Base-by-base conservation (phyloP, 306 rosid genomes). In the Oxytropis ochrocephala region DNA sequence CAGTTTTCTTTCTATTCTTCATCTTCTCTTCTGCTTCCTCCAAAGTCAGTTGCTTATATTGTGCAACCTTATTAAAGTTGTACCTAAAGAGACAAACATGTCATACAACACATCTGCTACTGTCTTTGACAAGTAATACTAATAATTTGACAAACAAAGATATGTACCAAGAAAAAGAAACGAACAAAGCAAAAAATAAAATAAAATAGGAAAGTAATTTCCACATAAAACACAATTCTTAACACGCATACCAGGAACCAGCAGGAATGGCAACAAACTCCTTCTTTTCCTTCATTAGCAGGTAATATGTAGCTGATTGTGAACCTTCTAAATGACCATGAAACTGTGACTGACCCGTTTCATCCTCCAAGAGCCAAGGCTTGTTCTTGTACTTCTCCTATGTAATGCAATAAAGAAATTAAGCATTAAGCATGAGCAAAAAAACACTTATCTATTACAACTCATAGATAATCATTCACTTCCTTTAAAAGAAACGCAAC, bases 1-100 rank as follows among this genome's bases (percentile, higher is more conserved):
- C 97, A 55, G 97, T 94, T 79, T 91, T 94, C 85, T 88, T 94
- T 78, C 96, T 79, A 75, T 88, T 94, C 73, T 77, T 88, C 94
- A 94, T 94, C 74, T 94, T 94, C 86, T 94, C 99, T 76, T 94
- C 99, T 7, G 99, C 99, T 87, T 94, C 99, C 81, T 89, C 96
- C 81, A 92, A 80, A 7, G 98, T 92, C 79, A 89, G 84, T 68
- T 92, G 98, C 76, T 88, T 94, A 75, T 94, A 94, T 67, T 94
- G 99, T 8, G 95, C 92, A 68, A 94, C 92, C 86, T 94, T 94
- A 78, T 91, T 94, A 63, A 94, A 94, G 78, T 91, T 94, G 84
- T 85, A 94, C 99, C 98, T 94, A 76, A 24, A 58, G 73, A 62
- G 70, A 58, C 50, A 72, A 80, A n/a, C 39, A 43, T 29, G 18